Base-by-base conservation (phyloP, 2,329 filamentous ascomycete species). In the Penicillium oxalicum region DNA sequence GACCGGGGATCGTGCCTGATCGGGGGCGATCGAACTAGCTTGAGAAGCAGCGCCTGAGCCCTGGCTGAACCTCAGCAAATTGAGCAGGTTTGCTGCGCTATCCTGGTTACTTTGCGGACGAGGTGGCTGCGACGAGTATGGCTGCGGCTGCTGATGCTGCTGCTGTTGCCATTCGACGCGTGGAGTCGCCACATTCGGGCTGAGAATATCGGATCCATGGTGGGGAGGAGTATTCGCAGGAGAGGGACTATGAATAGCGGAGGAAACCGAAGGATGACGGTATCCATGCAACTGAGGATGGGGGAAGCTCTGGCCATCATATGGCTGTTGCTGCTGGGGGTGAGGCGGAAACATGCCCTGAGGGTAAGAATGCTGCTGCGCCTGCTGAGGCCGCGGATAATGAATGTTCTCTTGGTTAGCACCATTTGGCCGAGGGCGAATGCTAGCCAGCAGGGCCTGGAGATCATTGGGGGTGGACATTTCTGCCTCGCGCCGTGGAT, bases 21-120 rank as follows among this genome's bases (percentile, higher is more conserved):
- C 61, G 13, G 57, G 50, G 32, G 56, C 56, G 26, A 57, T 40
- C 47, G 55, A 45, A 36, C 58, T 53, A 41, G 68, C 67, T 48
- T 65, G 65, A 28, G 60, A 45, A 45, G 57, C 48, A 44, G 62
- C 55, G 47, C 61, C 58, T 29, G 70, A 53, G 35, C 74, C 68
- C 56, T 79, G 74, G 52, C 78, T 82, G 69, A 83, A 85, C 66
- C 82, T 83, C 54, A 87, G 74, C 52, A 87, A 67, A 60, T 79
- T 85, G 50, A 87, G 74, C 55, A 87, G 66, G 59, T 78, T 81
- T 53, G 75, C 74, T 12, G 79, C 77, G 51, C 77, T 74, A 48
- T 76, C 74, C 43, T 69, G 64, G 50, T 72, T 74, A 39, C 61
- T 56, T 24, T 63, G 57, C 53, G 68, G 58, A 57, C 43, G 43